phyloP scores from a whole-genome alignment of 2,329 filamentous ascomycete genomes.

The Cladophialophora psammophila region DNA sequence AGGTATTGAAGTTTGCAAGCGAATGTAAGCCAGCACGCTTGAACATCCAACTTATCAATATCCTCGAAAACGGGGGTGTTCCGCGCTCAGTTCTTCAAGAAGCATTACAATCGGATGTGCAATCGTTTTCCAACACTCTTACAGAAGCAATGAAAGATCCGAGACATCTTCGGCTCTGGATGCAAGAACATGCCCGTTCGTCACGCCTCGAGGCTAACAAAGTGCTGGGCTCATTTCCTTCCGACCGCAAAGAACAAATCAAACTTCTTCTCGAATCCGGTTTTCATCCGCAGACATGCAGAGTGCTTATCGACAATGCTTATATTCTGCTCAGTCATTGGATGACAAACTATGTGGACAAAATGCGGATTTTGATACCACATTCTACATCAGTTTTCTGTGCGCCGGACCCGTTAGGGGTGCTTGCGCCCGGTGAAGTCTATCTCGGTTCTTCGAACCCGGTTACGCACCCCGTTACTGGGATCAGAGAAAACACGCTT shows the following conservation, averaged over 20 bases:
- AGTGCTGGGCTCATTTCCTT: slow-evolving; percentile 47
- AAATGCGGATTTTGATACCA: slow-evolving; percentile 57
- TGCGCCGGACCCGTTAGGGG: slow-evolving; percentile 62
- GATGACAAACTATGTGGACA: slow-evolving; percentile 53
- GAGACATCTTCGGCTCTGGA: slow-evolving; percentile 33
- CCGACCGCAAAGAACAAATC: slow-evolving; percentile 46
- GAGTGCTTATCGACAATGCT: slow-evolving; percentile 46
- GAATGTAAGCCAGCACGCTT: slow-evolving; percentile 43
- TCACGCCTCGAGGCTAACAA: slow-evolving; percentile 7
- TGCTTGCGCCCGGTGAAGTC: slow-evolving; percentile 62
- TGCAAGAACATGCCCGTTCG: slow-evolving; percentile 28
- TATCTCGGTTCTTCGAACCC: slow-evolving; percentile 62
- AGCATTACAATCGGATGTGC: slow-evolving; percentile 49
- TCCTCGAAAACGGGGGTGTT: slow-evolving; percentile 62
- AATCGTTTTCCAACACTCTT: slow-evolving; percentile 48
- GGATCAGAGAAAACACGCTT: slow-evolving; percentile 54
- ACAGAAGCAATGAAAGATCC: slow-evolving; percentile 28
- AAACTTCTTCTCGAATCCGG: slow-evolving; percentile 54
- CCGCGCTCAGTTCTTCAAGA: slow-evolving; percentile 52
- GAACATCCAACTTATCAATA: slow-evolving; percentile 63
- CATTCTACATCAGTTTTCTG: slow-evolving; percentile 64
- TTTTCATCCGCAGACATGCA: slow-evolving; percentile 52
- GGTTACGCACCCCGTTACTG: slow-evolving; percentile 48
- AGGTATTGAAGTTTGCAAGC: slow-evolving; percentile 56
- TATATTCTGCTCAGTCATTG: slow-evolving; percentile 49